Base-by-base conservation (phyloP, 2,329 filamentous ascomycete species). In the Fusarium bulbicola region DNA sequence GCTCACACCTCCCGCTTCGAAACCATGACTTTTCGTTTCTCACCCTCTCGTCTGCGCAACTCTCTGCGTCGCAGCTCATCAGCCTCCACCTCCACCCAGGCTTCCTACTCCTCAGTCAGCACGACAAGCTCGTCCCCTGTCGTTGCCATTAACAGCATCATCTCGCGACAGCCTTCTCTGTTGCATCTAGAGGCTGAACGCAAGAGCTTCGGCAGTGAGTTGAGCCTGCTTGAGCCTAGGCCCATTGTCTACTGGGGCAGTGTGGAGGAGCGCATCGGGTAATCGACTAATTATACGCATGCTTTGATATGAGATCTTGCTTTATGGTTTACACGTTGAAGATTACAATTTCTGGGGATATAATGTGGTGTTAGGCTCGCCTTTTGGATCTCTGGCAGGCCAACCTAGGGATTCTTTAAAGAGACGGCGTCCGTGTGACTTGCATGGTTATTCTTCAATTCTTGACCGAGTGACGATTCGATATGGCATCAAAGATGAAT, bases 171-270 rank as follows among this genome's bases (percentile, higher is more conserved):
- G 74, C 87, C 88, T 18, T 89, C 87, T 24, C 85, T 90, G 70
- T 78, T 87, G n/a, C 84, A 87, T 75, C 81, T 90, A 68, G 87
- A 90, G 75, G 88, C 88, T 76, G 89, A 91, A 81, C 86, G 85
- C 72, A 82, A 81, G 75, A 84, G 81, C 74, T 90, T 88, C 61
- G 84, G 84, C 15, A 83, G 82, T 58, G 88, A 88, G 75, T 82
- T 91, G 14, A 84, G 83, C 74, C 82, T 92, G 24, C 84, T 92
- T 32, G 90, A 92, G 80, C 90, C 90, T 5, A 82, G 90, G 47
- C 90, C 90, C 16, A 84, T 90, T 40, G 88, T 90, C 59, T 91
- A 90, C 81, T 91, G 89, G 86, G 88, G 87, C 72, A 88, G 90
- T 43, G 80, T 91, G 53, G 89, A 91, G 80, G 89, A 91, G 82